Conservation (phyloP, 345 rosid genomes). For the Pelargonium nanum region DNA sequence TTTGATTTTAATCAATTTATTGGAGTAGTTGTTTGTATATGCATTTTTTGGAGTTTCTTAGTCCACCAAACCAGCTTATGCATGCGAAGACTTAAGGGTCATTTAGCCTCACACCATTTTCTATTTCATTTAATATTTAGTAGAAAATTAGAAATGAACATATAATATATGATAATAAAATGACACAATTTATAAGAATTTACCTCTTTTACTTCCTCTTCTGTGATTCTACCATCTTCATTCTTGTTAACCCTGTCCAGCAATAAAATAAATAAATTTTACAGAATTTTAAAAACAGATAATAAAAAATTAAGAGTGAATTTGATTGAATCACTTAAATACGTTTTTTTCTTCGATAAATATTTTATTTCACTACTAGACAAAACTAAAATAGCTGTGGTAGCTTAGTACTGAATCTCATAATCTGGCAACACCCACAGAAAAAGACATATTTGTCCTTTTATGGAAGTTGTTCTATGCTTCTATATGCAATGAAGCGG, state of each 20-base stretch:
- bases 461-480: too few relatives aligned
- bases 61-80: not conserved
- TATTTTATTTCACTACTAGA: too few relatives aligned
- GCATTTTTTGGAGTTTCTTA: not conserved
- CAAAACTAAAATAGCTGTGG: too few relatives aligned
- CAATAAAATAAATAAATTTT: too few relatives aligned
- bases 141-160: not conserved
- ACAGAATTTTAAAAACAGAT: not conserved
- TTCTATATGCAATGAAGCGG: too few relatives aligned
- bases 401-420: not conserved
- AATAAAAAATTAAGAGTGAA: not conserved
- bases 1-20: too few relatives aligned
- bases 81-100: not conserved
- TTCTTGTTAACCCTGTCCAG: constrained; percentile 34
- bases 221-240: constrained; percentile 33
- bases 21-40: not conserved
- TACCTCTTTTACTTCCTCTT: constrained; percentile 32
- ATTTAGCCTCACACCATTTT: too few relatives aligned
- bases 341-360: too few relatives aligned
- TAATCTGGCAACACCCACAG: too few relatives aligned
- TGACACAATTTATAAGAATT: not conserved
- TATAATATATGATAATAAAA: not conserved
- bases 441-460: too few relatives aligned
- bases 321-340: not conserved
- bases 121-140: too few relatives aligned